Percentiles rank a stretch among this genome's conserved stretches.
Evolutionary conservation across 140 eudicot genomes (phyloP).

Genomic region (Stevia rebaudiana): DNA sequence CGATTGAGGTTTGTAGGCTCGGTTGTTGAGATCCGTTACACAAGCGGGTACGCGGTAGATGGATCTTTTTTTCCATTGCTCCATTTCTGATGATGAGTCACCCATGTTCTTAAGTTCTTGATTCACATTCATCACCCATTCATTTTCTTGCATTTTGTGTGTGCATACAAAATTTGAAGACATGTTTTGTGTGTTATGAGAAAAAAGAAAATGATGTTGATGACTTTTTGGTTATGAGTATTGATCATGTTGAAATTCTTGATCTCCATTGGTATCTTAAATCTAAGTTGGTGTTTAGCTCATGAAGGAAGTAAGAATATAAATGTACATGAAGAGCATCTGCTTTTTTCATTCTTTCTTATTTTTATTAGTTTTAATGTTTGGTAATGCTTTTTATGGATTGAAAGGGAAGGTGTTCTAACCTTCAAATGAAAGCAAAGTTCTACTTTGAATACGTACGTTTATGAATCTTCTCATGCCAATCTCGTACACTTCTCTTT

Average conservation of each 20-base stretch:
- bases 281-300: slow-evolving; percentile 10
- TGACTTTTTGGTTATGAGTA: slow-evolving; percentile 7
- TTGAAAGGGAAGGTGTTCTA: slow-evolving; percentile 26
- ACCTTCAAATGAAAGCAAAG: slow-evolving; percentile 25
- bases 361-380: not conserved
- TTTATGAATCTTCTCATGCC: slow-evolving; percentile 6
- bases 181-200: not conserved
- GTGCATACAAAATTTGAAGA: not conserved
- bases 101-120: slow-evolving; percentile 32
- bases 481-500: not conserved
- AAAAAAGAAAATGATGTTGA: not conserved
- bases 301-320: slow-evolving; percentile 35
- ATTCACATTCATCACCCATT: slow-evolving; percentile 37
- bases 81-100: slow-evolving; percentile 29
- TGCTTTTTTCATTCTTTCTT: not conserved
- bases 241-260: not conserved
- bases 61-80: slow-evolving; percentile 34
- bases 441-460: not conserved
- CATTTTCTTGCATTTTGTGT: slow-evolving; percentile 26
- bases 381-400: slow-evolving; percentile 12
- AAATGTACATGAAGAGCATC: slow-evolving; percentile 14
- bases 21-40: slow-evolving; percentile 33
- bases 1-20: slow-evolving; percentile 41
- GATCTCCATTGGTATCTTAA: slow-evolving; percentile 15
- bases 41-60: slow-evolving; percentile 40